A percentile compares a stretch with the other conserved stretches of the same genome.
Conservation (phyloP, 192 early-diverging fungal genomes). For the Linnemannia exigua region DNA sequence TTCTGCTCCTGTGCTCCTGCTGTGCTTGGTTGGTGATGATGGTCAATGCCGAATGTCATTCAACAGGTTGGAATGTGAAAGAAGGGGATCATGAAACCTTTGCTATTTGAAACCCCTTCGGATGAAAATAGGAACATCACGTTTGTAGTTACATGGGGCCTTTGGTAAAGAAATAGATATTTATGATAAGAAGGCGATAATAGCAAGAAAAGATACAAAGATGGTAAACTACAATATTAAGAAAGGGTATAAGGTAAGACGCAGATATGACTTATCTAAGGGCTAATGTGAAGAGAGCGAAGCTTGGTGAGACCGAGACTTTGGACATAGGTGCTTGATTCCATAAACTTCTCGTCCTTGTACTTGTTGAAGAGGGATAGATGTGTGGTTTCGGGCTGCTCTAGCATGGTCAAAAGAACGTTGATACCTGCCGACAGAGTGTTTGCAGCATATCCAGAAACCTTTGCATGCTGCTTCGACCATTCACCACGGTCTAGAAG, state of each 20-base stretch:
- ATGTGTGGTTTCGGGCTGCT: slow-evolving; percentile 59
- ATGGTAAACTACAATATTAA: neutral
- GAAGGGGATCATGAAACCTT: too few species aligned
- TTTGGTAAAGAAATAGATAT: too few species aligned
- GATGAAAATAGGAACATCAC: too few species aligned
- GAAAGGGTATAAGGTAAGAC: too few species aligned
- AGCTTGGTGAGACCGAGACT: slow-evolving; percentile 24
- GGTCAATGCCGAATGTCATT: too few species aligned
- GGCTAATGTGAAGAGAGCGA: neutral
- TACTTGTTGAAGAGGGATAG: slow-evolving; percentile 63
- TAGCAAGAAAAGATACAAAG: slow-evolving; percentile 9
- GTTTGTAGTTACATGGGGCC: too few species aligned
- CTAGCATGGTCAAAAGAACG: slow-evolving; percentile 67
- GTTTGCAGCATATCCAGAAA: slow-evolving; percentile 78
- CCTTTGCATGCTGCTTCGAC: slow-evolving; percentile 69
- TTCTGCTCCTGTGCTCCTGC: neutral
- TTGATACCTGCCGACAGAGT: slow-evolving; percentile 61
- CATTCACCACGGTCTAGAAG: slow-evolving; percentile 61
- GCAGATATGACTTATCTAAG: neutral
- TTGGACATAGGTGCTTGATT: slow-evolving; percentile 59
- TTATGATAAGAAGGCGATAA: too few species aligned
- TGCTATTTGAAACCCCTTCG: too few species aligned
- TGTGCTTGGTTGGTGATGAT: too few species aligned
- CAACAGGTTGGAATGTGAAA: too few species aligned
- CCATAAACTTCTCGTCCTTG: slow-evolving; percentile 51